A percentile compares a stretch with the other conserved stretches of the same genome.
phyloP scores from a whole-genome alignment of 2,329 filamentous ascomycete species.

The Cladosporium sp. region DNA sequence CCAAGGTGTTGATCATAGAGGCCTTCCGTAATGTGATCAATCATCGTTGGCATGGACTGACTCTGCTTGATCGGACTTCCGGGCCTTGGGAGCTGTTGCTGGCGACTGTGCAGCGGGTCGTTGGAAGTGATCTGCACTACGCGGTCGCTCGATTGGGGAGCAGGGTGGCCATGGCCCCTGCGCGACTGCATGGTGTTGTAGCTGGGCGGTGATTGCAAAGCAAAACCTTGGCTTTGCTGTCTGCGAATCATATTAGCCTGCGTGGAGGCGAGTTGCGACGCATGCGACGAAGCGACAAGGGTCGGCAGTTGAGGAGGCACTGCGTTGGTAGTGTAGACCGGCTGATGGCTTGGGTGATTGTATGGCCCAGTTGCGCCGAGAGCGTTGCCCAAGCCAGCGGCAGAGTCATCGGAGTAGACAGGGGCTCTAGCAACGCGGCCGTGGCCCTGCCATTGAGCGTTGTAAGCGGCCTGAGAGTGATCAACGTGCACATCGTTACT shows the following conservation, averaged over 20 bases:
- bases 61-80: constrained; percentile 9
- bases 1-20: neutral
- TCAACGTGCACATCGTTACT: neutral
- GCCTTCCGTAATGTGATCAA: neutral
- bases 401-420: neutral
- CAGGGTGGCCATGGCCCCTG: neutral
- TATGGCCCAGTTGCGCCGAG: neutral
- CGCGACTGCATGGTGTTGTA: neutral
- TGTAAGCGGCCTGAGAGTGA: neutral
- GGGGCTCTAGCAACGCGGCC: neutral
- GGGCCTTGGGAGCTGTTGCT: neutral
- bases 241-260: neutral
- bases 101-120: neutral
- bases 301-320: constrained; percentile 1
- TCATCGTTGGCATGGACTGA: constrained; percentile 12
- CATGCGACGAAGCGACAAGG: neutral
- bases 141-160: neutral
- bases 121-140: neutral
- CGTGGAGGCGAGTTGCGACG: neutral
- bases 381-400: neutral
- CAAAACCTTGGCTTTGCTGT: neutral
- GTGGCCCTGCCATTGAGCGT: constrained; percentile 1
- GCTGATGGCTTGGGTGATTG: neutral
- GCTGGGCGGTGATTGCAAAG: neutral
- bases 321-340: neutral